phyloP scores from a whole-genome alignment of 176 grass and related monocot species.

The Panicum miliaceum region DNA sequence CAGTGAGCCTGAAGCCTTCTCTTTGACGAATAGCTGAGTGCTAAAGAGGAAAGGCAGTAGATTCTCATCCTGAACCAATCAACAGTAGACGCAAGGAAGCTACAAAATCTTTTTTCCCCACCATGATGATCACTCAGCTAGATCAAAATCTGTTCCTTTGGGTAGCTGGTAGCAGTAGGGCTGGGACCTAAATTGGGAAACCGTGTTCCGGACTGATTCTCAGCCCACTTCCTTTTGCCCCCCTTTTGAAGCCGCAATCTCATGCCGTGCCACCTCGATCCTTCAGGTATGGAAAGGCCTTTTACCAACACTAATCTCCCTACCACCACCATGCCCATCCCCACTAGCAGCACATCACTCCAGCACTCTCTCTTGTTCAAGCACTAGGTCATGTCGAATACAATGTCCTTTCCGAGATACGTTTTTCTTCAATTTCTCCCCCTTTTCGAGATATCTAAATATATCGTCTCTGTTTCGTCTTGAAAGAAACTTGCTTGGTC shows the following conservation, averaged over 20 bases:
- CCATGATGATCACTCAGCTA: slow-evolving; percentile 15
- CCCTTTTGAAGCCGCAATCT: not conserved
- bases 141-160: not conserved
- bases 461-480: not conserved
- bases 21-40: not conserved
- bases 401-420: not conserved
- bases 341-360: not conserved
- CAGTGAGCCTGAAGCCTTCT: slow-evolving; percentile 24
- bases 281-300: slow-evolving; percentile 3
- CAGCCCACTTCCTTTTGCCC: slow-evolving; percentile 8
- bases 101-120: not conserved
- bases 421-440: not conserved
- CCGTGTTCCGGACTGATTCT: slow-evolving; percentile 41
- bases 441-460: not conserved
- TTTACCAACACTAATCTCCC: slow-evolving; percentile 1
- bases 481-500: not conserved
- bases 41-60: slow-evolving; percentile 13
- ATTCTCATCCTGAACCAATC: slow-evolving; percentile 37
- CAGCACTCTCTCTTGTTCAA: slow-evolving; percentile 3
- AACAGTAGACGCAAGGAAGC: not conserved
- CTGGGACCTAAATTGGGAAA: slow-evolving; percentile 35
- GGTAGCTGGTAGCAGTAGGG: not conserved
- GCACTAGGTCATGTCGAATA: slow-evolving; percentile 1
- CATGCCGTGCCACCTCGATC: slow-evolving; percentile 1
- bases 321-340: not conserved